Conservation (phyloP, 257 asterid genomes). For the Solanum corneliomulleri region DNA sequence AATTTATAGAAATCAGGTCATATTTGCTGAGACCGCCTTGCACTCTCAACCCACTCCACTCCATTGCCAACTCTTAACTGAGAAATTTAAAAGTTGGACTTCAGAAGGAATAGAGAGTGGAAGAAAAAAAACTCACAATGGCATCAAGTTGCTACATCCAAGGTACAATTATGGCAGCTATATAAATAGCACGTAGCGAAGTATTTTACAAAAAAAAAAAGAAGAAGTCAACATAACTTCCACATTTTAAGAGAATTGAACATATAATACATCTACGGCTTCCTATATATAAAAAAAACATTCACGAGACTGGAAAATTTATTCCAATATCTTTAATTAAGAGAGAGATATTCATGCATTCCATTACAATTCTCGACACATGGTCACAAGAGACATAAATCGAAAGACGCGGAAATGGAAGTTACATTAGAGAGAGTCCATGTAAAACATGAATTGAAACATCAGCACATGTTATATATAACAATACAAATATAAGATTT, state of each 20-base stretch:
- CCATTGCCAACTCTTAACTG: background rate
- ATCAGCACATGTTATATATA: background rate
- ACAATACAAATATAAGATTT: background rate
- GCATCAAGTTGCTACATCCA: background rate
- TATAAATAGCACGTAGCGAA: background rate
- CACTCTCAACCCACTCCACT: background rate
- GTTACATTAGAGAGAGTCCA: background rate
- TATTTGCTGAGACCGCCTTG: background rate
- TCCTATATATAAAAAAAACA: no score
- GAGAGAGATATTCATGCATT: background rate
- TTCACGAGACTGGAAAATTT: accelerated
- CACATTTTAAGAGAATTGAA: background rate
- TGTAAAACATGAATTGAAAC: background rate
- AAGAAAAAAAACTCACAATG: background rate
- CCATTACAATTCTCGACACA: background rate
- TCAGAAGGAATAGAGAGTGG: background rate
- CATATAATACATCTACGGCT: background rate
- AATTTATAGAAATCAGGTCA: background rate
- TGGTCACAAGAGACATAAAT: background rate
- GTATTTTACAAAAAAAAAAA: no score
- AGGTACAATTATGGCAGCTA: background rate
- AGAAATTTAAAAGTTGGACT: background rate
- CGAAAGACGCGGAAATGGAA: background rate
- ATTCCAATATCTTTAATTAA: background rate
- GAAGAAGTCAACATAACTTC: background rate